Evolutionary conservation across 2,329 filamentous ascomycete species (phyloP).

Genomic region (Aspergillus terreus): DNA sequence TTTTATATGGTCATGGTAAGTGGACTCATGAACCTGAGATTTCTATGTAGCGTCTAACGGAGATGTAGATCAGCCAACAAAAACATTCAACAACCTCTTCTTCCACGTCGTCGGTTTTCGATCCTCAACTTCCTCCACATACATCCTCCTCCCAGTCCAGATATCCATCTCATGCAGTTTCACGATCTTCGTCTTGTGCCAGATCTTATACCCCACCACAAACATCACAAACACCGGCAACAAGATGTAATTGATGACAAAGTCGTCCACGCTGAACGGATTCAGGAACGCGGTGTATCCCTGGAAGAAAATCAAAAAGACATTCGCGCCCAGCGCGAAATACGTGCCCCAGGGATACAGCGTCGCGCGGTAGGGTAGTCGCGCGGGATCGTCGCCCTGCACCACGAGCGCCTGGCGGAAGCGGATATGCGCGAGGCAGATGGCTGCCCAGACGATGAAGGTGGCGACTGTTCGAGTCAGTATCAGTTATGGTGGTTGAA

Average conservation of each 20-base stretch:
- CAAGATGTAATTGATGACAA: conserved; percentile 56
- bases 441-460: conserved; percentile 40
- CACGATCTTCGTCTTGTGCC: conserved; percentile 35
- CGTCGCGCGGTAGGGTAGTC: conserved; percentile 47
- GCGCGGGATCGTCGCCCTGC: conserved; percentile 34
- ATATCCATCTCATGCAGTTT: conserved; percentile 38
- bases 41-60: not conserved
- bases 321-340: conserved; percentile 43
- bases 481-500: not conserved
- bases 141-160: conserved; percentile 32
- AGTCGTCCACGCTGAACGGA: conserved; percentile 48
- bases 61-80: conserved; percentile 20
- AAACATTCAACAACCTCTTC: conserved; percentile 16
- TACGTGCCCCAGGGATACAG: conserved; percentile 53
- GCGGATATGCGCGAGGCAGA: conserved; percentile 40
- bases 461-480: conserved; percentile 25
- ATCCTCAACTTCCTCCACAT: conserved; percentile 12
- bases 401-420: conserved; percentile 37
- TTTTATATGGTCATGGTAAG: too few species aligned
- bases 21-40: too few species aligned
- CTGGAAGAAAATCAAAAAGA: conserved; percentile 50
- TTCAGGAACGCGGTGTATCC: conserved; percentile 52
- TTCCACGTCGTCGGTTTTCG: conserved; percentile 12
- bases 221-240: conserved; percentile 49
- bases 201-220: conserved; percentile 46